These are phyloP conservation scores for Lichtheimia hyalospora DNA, from an alignment of 371 early-diverging fungal species.

Conservation along the genomic window DNA sequence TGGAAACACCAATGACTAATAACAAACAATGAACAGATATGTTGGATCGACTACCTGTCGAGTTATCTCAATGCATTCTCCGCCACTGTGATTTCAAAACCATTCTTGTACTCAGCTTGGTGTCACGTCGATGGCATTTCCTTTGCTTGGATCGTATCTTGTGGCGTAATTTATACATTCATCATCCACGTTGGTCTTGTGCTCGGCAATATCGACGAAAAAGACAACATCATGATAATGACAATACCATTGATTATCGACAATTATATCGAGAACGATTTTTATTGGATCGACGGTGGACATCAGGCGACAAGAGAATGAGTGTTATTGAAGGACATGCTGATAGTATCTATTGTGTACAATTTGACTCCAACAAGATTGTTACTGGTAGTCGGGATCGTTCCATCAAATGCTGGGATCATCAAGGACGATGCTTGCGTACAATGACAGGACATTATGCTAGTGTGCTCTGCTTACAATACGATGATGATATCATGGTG, in stretches of 20 bases:
- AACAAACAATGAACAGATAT: constrained; percentile 1
- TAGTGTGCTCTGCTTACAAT: constrained; percentile 90
- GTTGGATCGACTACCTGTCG: constrained; percentile 8
- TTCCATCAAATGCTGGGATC: constrained; percentile 72
- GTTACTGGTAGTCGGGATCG: constrained; percentile 94
- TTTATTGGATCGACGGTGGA: constrained; percentile 33
- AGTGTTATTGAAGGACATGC: constrained; percentile 68
- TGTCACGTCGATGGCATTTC: constrained; percentile 15
- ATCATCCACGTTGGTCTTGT: constrained; percentile 11
- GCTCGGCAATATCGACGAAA: not conserved
- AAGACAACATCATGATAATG: not conserved
- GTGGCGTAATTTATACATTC: constrained; percentile 20
- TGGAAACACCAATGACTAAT: too few relatives aligned
- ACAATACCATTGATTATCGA: constrained; percentile 13
- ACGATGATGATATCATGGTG: constrained; percentile 76
- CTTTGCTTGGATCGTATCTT: constrained; percentile 15
- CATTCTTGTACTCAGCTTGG: constrained; percentile 9
- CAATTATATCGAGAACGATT: constrained; percentile 16
- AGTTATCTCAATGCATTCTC: constrained; percentile 18
- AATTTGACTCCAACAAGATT: constrained; percentile 80
- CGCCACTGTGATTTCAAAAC: constrained; percentile 17
- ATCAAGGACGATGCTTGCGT: constrained; percentile 62
- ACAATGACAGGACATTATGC: constrained; percentile 85
- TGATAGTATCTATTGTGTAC: constrained; percentile 95
- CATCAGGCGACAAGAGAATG: constrained; percentile 28